A percentile compares a stretch with the other conserved stretches of the same genome.
These are phyloP conservation scores for Trichaptum fuscoviolaceum DNA, from an alignment of 768 basidiomycete genomes.

Conservation along the genomic window DNA sequence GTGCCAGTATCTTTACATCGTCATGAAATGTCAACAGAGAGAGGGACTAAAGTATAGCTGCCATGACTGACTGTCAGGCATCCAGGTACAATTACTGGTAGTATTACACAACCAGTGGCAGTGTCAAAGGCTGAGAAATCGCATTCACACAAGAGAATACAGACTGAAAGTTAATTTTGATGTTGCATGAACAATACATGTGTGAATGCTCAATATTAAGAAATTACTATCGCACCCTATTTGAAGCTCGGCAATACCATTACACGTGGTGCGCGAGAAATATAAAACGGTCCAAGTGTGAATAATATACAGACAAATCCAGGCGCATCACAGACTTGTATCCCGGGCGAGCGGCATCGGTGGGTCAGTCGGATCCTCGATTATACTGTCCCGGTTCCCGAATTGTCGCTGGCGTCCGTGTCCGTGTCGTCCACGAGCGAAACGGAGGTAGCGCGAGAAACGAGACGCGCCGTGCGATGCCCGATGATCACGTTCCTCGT, in stretches of 20 bases:
- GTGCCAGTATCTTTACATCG: too few species aligned
- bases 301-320: neutral
- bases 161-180: too few species aligned
- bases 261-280: neutral
- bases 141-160: too few species aligned
- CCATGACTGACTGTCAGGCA: too few species aligned
- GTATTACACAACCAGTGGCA: too few species aligned
- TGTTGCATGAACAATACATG: neutral
- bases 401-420: neutral
- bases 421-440: constrained; percentile 8
- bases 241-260: neutral
- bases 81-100: too few species aligned
- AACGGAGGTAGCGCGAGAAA: constrained; percentile 19
- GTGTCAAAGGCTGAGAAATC: too few species aligned
- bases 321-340: neutral
- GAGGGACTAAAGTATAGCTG: too few species aligned
- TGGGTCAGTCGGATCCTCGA: constrained; percentile 2
- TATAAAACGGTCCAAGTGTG: neutral
- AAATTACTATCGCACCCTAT: neutral
- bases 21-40: too few species aligned
- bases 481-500: neutral
- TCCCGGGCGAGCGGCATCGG: neutral
- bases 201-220: neutral
- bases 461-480: constrained; percentile 8
- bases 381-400: neutral